A percentile compares a stretch with the other conserved stretches of the same genome.
Evolutionary conservation across 192 early-diverging fungal genomes (phyloP).

Genomic region (Coemansia guatemalensis): DNA sequence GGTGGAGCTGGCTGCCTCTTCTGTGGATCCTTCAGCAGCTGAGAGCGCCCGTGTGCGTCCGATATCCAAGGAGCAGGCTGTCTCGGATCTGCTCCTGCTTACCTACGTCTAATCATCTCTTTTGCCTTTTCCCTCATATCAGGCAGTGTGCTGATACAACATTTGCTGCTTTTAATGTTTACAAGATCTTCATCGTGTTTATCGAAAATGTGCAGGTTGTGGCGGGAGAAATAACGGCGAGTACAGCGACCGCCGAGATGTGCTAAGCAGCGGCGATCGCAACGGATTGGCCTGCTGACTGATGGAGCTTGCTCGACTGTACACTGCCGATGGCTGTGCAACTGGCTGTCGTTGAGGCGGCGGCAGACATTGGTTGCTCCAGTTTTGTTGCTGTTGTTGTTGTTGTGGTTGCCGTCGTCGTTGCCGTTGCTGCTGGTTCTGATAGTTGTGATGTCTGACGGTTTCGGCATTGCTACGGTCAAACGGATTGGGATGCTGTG

Average conservation of each 20-base stretch:
- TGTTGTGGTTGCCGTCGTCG: no score
- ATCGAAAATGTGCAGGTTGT: background rate
- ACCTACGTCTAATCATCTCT: conserved; percentile 5
- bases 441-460: no score
- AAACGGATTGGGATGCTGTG: no score
- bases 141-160: background rate
- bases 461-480: no score
- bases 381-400: conserved; percentile 1
- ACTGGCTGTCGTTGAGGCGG: background rate
- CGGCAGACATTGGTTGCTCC: background rate
- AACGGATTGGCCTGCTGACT: background rate
- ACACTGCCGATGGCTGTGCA: background rate
- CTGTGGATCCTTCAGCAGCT: background rate
- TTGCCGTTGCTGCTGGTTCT: background rate
- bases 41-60: background rate
- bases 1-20: background rate
- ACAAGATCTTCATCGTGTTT: background rate
- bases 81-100: conserved; percentile 34
- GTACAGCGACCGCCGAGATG: conserved; percentile 19
- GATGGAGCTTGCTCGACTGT: background rate
- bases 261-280: background rate
- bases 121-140: background rate
- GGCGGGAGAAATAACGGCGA: conserved; percentile 8
- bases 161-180: background rate
- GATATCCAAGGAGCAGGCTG: conserved; percentile 20